phyloP scores from a whole-genome alignment of 257 asterid species.

The Cordia subcordata region DNA sequence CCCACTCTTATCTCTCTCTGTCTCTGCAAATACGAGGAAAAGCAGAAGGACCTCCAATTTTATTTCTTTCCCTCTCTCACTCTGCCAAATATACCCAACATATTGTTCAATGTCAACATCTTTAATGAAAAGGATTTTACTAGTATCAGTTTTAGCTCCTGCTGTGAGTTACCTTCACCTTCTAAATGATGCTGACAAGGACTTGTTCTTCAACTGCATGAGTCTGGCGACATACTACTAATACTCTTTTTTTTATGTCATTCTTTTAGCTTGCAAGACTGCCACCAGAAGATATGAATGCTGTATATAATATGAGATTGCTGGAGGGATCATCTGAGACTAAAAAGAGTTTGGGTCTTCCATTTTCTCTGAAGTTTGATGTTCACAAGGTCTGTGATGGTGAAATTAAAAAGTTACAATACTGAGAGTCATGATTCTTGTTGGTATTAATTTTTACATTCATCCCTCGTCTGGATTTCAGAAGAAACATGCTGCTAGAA shows the following conservation, averaged over 20 bases:
- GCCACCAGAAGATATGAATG: constrained; percentile 76
- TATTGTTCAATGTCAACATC: no score
- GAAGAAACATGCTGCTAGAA: constrained; percentile 87
- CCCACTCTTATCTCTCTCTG: no score
- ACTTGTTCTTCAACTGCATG: background rate
- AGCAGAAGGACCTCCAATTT: no score
- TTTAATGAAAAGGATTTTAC: no score
- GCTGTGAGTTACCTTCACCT: no score
- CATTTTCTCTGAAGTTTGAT: constrained; percentile 88
- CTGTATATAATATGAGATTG: constrained; percentile 92
- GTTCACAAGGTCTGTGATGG: constrained; percentile 67
- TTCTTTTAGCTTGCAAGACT: constrained; percentile 72
- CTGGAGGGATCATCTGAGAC: constrained; percentile 69
- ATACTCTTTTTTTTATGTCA: background rate
- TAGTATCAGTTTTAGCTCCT: no score
- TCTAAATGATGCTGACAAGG: background rate
- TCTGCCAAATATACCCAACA: no score
- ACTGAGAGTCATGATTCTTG: constrained; percentile 11
- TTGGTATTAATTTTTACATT: constrained; percentile 9
- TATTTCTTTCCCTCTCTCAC: no score
- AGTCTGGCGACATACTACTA: background rate
- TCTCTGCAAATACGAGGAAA: no score
- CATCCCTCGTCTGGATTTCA: constrained; percentile 29
- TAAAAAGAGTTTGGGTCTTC: constrained; percentile 64
- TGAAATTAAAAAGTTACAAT: constrained; percentile 12